Evolutionary conservation across 1,284 basidiomycete genomes (phyloP).

Genomic region (Retiboletus flavoniger): DNA sequence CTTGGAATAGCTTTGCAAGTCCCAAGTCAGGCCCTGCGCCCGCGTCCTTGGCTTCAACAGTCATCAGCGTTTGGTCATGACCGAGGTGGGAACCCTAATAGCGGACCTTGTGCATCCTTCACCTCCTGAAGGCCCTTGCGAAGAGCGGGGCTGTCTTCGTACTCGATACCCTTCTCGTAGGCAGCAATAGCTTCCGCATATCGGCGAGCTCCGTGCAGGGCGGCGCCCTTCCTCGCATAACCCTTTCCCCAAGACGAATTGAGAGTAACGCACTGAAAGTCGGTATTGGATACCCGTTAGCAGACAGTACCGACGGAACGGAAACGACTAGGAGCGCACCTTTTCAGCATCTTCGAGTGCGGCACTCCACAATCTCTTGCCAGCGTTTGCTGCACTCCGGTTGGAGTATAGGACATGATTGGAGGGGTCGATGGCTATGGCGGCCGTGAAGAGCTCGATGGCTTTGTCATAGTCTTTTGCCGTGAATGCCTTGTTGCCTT

Average conservation of each 20-base stretch:
- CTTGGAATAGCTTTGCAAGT: slow-evolving; percentile 79
- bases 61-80: slow-evolving; percentile 4
- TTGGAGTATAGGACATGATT: slow-evolving; percentile 95
- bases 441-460: slow-evolving; percentile 84
- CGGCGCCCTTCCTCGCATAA: slow-evolving; percentile 90
- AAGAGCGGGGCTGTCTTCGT: slow-evolving; percentile 79
- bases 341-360: slow-evolving; percentile 91
- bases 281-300: slow-evolving; percentile 4
- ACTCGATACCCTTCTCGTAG: slow-evolving; percentile 78
- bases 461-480: slow-evolving; percentile 92
- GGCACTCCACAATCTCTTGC: slow-evolving; percentile 74
- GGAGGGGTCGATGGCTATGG: slow-evolving; percentile 78
- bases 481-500: slow-evolving; percentile 94
- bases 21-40: slow-evolving; percentile 49
- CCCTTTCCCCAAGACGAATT: slow-evolving; percentile 90
- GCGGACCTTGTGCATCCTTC: slow-evolving; percentile 69
- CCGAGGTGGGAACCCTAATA: not conserved
- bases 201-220: slow-evolving; percentile 81
- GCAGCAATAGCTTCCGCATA: slow-evolving; percentile 83
- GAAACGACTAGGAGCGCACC: slow-evolving; percentile 46
- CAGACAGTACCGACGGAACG: slow-evolving; percentile 4
- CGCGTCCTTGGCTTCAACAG: slow-evolving; percentile 40
- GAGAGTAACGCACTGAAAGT: slow-evolving; percentile 65
- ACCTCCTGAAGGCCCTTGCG: slow-evolving; percentile 89
- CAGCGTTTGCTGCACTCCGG: slow-evolving; percentile 85